phyloP scores from a whole-genome alignment of 1,139 yeast genomes.

The Yueomyces sp. region DNA sequence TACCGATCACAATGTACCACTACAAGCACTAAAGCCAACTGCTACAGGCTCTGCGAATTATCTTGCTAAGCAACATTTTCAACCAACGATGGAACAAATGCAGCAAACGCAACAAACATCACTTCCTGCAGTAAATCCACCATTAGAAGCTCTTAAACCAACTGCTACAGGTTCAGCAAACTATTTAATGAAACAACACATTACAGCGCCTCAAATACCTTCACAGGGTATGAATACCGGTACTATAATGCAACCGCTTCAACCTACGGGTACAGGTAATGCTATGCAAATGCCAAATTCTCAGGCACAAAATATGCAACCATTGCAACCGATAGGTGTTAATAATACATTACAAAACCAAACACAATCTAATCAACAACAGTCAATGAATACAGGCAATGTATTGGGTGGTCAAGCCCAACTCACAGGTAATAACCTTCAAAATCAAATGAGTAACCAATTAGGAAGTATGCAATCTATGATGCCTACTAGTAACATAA shows the following conservation, averaged over 20 bases:
- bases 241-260: conserved; percentile 2
- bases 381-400: not conserved
- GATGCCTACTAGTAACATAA: not conserved
- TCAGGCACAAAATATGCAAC: conserved; percentile 3
- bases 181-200: conserved; percentile 22
- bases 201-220: conserved; percentile 9
- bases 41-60: conserved; percentile 39
- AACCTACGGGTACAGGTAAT: conserved; percentile 23
- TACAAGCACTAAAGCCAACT: conserved; percentile 34
- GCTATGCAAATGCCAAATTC: conserved; percentile 11
- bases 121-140: not conserved
- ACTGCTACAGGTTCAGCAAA: conserved; percentile 25
- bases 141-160: conserved; percentile 22
- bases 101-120: not conserved
- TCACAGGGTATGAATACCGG: not conserved
- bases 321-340: not conserved
- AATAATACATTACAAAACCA: not conserved
- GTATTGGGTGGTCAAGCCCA: too few species aligned
- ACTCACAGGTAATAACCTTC: not conserved
- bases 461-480: not conserved
- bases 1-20: conserved; percentile 6
- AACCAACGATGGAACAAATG: conserved; percentile 2
- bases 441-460: not conserved
- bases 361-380: not conserved
- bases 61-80: conserved; percentile 15